phyloP scores from a whole-genome alignment of 2,329 filamentous ascomycete species.

The Cladosporium sp. region DNA sequence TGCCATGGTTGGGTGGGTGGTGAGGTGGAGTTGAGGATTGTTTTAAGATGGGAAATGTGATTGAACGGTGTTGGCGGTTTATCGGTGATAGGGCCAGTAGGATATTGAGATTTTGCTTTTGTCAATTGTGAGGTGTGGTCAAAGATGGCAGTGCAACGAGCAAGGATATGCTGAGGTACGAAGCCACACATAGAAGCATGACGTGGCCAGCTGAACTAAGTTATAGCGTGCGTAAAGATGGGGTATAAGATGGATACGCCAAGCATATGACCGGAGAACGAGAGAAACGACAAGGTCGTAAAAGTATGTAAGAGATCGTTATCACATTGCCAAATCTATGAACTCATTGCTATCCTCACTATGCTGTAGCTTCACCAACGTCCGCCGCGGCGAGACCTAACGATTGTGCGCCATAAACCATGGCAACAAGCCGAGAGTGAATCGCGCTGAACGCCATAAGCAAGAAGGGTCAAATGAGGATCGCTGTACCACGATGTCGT shows the following conservation, averaged over 20 bases:
- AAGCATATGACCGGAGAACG: background rate
- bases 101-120: background rate
- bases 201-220: conserved; percentile 12
- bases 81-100: background rate
- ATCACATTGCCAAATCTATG: conserved; percentile 16
- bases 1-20: background rate
- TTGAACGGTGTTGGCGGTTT: background rate
- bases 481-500: background rate
- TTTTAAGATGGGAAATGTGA: background rate
- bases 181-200: conserved; percentile 2
- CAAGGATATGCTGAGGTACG: background rate
- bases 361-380: background rate
- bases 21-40: background rate
- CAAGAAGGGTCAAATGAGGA: conserved; percentile 1
- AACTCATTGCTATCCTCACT: background rate
- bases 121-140: background rate
- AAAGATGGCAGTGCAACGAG: background rate
- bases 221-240: conserved; percentile 7
- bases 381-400: background rate
- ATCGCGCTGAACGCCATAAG: conserved; percentile 8
- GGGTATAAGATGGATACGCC: conserved; percentile 14
- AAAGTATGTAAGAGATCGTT: background rate
- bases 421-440: conserved; percentile 3
- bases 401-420: background rate
- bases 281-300: background rate